Evolutionary conservation across 148 eudicot genomes (phyloP).

Genomic region (Rhododendron vialii): DNA sequence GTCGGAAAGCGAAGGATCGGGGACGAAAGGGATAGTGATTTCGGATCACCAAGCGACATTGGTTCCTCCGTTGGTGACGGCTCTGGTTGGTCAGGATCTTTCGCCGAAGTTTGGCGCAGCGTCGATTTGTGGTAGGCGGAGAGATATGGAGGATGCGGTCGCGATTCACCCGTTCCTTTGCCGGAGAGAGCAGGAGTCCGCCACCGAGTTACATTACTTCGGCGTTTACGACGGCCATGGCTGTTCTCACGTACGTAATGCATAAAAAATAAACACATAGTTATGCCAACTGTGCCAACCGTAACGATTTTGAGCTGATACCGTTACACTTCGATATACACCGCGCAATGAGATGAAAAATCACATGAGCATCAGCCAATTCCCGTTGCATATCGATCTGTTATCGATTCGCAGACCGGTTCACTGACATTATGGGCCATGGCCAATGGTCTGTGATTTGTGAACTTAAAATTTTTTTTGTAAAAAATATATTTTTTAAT

Average conservation of each 20-base stretch:
- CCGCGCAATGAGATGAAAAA: too few relatives aligned
- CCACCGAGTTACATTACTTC: conserved; percentile 41
- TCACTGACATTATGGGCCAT: too few relatives aligned
- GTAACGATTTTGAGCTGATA: neutral
- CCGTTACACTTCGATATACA: neutral
- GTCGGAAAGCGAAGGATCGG: neutral
- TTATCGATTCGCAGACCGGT: too few relatives aligned
- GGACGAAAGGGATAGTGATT: neutral
- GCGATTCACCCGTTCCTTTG: conserved; percentile 57
- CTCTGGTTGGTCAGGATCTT: neutral
- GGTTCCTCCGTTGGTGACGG: neutral
- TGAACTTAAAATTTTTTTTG: neutral
- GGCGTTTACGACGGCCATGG: conserved; percentile 89
- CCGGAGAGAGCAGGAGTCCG: neutral
- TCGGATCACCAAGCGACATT: neutral
- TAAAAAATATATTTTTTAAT: too few relatives aligned
- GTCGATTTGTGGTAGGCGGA: conserved; percentile 64
- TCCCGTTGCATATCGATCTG: too few relatives aligned
- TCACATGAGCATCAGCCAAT: too few relatives aligned
- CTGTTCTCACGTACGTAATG: conserved; percentile 62
- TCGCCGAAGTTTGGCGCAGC: conserved; percentile 57
- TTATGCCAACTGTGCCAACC: neutral
- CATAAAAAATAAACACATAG: neutral
- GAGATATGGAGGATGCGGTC: conserved; percentile 83
- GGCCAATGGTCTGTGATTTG: too few relatives aligned